phyloP scores from a whole-genome alignment of 257 asterid species.

The Ligustrum vulgare region DNA sequence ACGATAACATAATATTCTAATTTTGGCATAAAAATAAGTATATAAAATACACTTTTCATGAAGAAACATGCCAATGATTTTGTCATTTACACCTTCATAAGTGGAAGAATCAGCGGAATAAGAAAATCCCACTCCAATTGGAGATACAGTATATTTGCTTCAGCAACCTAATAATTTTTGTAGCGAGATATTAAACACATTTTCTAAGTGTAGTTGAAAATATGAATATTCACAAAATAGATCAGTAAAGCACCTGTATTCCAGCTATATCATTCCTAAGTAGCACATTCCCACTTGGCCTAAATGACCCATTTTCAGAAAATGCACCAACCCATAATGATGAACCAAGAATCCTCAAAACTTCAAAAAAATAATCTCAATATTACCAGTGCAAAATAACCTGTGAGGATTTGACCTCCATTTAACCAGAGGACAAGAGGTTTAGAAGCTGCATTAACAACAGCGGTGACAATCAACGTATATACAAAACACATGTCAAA shows the following conservation, averaged over 20 bases:
- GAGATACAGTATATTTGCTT: slow-evolving; percentile 75
- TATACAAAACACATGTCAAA: no score
- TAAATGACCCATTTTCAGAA: slow-evolving; percentile 81
- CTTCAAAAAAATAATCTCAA: neutral
- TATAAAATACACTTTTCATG: no score
- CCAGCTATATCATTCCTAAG: slow-evolving; percentile 72
- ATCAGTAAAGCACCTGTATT: slow-evolving; percentile 46
- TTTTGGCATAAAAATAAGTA: no score
- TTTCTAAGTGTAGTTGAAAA: neutral
- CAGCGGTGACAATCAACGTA: no score
- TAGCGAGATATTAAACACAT: neutral
- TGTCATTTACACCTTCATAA: slow-evolving; percentile 66
- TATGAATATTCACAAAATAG: neutral
- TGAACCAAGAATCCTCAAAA: slow-evolving; percentile 28
- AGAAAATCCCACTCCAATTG: slow-evolving; percentile 79
- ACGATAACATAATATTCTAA: no score
- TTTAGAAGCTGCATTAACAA: neutral
- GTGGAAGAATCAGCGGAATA: slow-evolving; percentile 60
- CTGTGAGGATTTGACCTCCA: neutral
- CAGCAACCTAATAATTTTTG: slow-evolving; percentile 33
- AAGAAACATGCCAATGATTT: slow-evolving; percentile 52
- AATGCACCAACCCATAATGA: slow-evolving; percentile 80
- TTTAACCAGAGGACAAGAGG: neutral
- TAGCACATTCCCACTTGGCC: slow-evolving; percentile 59
- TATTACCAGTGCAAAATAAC: neutral